Percentiles rank a stretch among this genome's conserved stretches.
phyloP scores from a whole-genome alignment of 352 stramenopile species.

The Phytophthora fragariae region DNA sequence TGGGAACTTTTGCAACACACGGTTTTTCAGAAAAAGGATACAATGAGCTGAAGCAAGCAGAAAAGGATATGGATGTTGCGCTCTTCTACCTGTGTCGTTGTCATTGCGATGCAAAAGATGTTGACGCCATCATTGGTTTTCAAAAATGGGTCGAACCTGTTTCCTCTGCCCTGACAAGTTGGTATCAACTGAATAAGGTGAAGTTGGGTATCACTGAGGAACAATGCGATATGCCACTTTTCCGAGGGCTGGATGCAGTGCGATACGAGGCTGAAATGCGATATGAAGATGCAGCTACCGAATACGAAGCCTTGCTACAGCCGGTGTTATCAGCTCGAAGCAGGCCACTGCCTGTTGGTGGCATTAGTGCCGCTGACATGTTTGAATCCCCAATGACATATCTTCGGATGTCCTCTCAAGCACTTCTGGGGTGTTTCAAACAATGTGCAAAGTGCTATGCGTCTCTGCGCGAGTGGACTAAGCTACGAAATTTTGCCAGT shows the following conservation, averaged over 20 bases:
- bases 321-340: slow-evolving; percentile 29
- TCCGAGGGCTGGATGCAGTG: slow-evolving; percentile 51
- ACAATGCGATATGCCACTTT: slow-evolving; percentile 34
- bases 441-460: slow-evolving; percentile 62
- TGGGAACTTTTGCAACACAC: slow-evolving; percentile 30
- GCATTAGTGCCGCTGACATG: slow-evolving; percentile 12
- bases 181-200: slow-evolving; percentile 26
- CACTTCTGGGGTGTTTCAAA: slow-evolving; percentile 54
- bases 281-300: slow-evolving; percentile 68
- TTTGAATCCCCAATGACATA: slow-evolving; percentile 41
- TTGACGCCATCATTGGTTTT: slow-evolving; percentile 59
- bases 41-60: slow-evolving; percentile 40
- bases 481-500: slow-evolving; percentile 41
- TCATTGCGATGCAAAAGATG: slow-evolving; percentile 61
- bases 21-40: slow-evolving; percentile 19
- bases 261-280: slow-evolving; percentile 60
- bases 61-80: slow-evolving; percentile 55
- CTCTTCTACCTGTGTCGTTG: slow-evolving; percentile 54
- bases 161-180: slow-evolving; percentile 36
- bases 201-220: slow-evolving; percentile 17
- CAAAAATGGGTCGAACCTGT: slow-evolving; percentile 50
- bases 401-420: slow-evolving; percentile 45
- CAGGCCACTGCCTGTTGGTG: neutral
- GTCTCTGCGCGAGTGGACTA: slow-evolving; percentile 51
- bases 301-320: slow-evolving; percentile 54